Evolutionary conservation across 495 filamentous ascomycete species (phyloP), one percentile per base, ranked within the genome.

Genomic region (Entonaema liquescens): DNA sequence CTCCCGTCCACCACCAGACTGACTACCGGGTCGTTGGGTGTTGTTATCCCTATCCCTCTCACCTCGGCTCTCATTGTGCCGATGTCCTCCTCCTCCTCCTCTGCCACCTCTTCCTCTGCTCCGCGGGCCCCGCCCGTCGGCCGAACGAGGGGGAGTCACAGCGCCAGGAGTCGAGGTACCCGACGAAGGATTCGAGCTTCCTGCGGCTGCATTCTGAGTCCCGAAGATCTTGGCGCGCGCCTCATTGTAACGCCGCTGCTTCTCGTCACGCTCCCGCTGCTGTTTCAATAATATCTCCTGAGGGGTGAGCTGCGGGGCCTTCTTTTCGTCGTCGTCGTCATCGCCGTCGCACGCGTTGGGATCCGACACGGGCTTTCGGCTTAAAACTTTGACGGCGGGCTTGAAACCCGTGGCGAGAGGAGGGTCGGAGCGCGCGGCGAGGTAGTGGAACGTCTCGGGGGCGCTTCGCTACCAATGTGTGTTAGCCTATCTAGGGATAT

Each of bases 211-310:
- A 6, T 40, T 59, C 1, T 23, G 19, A 5, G 69, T 64, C 23
- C 93, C 93, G 77, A 97, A 94, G n/a, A 97, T 86, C 75, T 90
- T 88, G 72, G 93, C 91, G 12, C 94, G 85, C 2, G 86, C 91
- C 79, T 97, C 93, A 59, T 94, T 90, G 76, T 97, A 97, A 54
- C 90, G 91, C 54, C 89, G 89, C 80, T 95, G 90, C 82, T 94
- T 97, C 79, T 97, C 93, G 73, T 96, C 93, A 3, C 86, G 84
- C 70, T 96, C 92, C 57, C 86, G 84, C 79, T 92, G 85, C 36
- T 93, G 89, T 67, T 90, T 89, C 12, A 87, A 83, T 59, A 89
- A 86, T 33, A 92, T 86, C 80, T 97, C 91, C 61, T 93, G 91
- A 5, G 86, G 80, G 0, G 87, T 91, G 23, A 89, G 85, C 62